Percentiles rank a stretch among this genome's conserved stretches.
phyloP scores from a whole-genome alignment of 495 filamentous ascomycete genomes.

The Penicillium chermesinum region DNA sequence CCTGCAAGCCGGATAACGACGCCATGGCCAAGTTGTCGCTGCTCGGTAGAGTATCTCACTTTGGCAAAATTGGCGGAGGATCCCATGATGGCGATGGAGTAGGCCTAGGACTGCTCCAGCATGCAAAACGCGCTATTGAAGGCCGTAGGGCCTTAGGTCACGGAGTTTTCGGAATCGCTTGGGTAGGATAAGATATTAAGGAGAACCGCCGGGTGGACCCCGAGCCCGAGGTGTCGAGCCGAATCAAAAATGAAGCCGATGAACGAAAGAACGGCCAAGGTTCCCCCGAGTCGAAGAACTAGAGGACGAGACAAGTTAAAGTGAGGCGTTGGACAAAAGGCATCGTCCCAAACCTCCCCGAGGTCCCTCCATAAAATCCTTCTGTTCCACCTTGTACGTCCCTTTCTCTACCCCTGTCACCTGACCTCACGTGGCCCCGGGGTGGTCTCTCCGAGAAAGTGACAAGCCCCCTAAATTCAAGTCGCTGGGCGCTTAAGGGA shows the following conservation, averaged over 20 bases:
- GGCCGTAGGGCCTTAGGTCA: not conserved
- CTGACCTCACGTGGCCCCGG: not conserved
- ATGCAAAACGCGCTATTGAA: not conserved
- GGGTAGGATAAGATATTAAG: not conserved
- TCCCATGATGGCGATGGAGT: constrained; percentile 19
- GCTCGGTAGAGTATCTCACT: constrained; percentile 10
- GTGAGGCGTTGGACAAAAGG: too few species aligned
- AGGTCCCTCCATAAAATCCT: too few species aligned
- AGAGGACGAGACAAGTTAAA: not conserved
- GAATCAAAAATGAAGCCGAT: not conserved
- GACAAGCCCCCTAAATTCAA: constrained; percentile 12
- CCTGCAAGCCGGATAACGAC: not conserved
- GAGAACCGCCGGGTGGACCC: not conserved
- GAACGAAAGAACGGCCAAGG: not conserved
- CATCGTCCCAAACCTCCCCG: too few species aligned
- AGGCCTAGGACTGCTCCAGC: not conserved
- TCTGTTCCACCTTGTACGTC: not conserved
- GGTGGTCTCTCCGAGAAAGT: not conserved
- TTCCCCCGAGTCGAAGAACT: not conserved
- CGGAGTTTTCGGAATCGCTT: not conserved
- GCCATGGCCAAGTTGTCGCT: not conserved
- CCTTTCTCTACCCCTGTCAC: not conserved
- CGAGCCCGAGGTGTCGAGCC: not conserved
- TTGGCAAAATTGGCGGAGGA: constrained; percentile 31
- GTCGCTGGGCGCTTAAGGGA: constrained; percentile 20